Base-by-base conservation (phyloP, 495 filamentous ascomycete species). In the Daldinia decipiens region DNA sequence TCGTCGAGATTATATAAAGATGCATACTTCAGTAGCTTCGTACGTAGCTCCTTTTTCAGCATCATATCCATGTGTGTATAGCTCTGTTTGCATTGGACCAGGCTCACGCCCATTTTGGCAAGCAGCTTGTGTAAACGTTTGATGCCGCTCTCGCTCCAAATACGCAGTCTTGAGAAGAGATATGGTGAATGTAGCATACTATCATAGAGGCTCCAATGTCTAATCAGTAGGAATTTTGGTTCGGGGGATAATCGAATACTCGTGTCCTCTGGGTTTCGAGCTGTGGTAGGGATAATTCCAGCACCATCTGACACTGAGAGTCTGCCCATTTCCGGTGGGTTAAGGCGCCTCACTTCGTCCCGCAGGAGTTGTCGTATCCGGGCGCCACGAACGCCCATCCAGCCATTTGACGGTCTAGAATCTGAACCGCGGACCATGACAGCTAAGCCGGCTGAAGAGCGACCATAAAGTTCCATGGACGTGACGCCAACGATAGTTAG, bases 21-120 rank as follows among this genome's bases (percentile, higher is more conserved):
- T 0, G 93, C 93, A 72, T 97, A 97, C 67, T 93, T 94, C 39
- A 97, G 85, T 2, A 99, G 83, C 51, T 95, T 91, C 55, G 90
- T 85, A n/a, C 94, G 89, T 24, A 99, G 82, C 12, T 91, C 92
- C 24, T 92, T 89, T 80, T 99, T 99, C 39, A 99, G 81, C 74
- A 95, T 89, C 92, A 98, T 95, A 77, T 99, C 96, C 93, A 99
- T 97, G 79, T 99, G 95, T 2, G 94, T 92, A 77, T 99, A 99
- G 74, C 87, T 94, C 77, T 98, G 94, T 69, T 93, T 93, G 80
- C 94, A 97, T 82, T 98, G 95, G 19, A 87, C 91, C 32, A 98
- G 82, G 78, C 91, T 94, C 71, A 99, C 92, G 26, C 95, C 95
- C 96, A 99, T 99, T 78, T 98, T 99, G 36, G 95, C 95, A 11